Evolutionary conservation across 805 yeast species (phyloP), one percentile per base, ranked within the genome.

Genomic region (Saturnispora quitensis): DNA sequence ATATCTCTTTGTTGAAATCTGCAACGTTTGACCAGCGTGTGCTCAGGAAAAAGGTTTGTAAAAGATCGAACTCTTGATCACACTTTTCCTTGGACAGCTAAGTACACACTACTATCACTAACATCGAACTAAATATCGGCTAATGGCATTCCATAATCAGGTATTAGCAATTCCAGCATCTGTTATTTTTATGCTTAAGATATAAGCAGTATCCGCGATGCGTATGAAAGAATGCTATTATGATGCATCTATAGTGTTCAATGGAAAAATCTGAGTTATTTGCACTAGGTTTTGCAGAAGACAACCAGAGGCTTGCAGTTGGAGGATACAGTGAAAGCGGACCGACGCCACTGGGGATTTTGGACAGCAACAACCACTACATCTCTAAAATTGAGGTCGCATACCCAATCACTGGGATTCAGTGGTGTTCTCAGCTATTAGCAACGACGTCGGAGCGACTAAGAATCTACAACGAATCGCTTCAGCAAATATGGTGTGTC

Each of bases 381-480:
- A 70, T 82, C 13, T 89, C 82, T 51, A 69, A 28, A 20, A 34
- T 22, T 9, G 13, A 25, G 4, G 76, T 82, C 13, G 78, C 78
- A 44, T 80, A 82, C 57, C 96, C 96, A 0, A 74, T 82, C 10
- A 86, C 96, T 0, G 73, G 79, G 47, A 58, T 87, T 22, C 81
- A 77, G 58, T 88, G 95, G 95, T 89, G 85, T 58, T 81, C 84
- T 0, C 66, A 69, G 55, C 64, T 63, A 63, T 62, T 88, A 24
- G 84, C 89, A 2, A 79, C 89, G 0, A 75, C 88, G 4, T 79
- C 84, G 40, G 96, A 89, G 61, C 81, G 83, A 47, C 67, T 89
- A 50, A 72, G 91, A 47, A 59, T 88, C 17, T 68, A 68, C 45
- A 68, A 69, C 51, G 61, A 62, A 8, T 52, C 50, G 2, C 62